Evolutionary conservation across 1,139 yeast species (phyloP), one percentile per base, ranked within the genome.

Genomic region (Entelexis sorbosivorans): DNA sequence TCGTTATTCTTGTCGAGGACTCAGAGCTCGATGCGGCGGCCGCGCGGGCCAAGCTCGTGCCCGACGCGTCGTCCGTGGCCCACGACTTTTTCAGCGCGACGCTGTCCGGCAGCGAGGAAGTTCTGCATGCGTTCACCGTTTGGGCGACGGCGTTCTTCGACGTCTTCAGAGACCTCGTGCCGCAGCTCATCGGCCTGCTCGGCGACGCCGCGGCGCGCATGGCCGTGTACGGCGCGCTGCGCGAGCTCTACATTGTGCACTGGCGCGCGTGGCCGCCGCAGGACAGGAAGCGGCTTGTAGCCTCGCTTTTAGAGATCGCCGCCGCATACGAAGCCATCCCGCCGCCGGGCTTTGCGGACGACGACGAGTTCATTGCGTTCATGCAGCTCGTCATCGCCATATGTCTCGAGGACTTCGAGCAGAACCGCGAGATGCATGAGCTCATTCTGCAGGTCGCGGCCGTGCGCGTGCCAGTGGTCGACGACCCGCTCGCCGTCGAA

Each of bases 401-500:
- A 2, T 43, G 56, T 29, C 33, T 38, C n/a, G 57, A 57, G 38
- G 52, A 57, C 38, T 39, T 53, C 24, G 29, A 29, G 9, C 44
- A 31, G 5, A 36, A 45, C 39, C 20, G 49, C 9, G 50, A 45
- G 14, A 52, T 66, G 28, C 55, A 66, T 31, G 56, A 60, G 10
- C 55, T 58, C n/a, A 65, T 85, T 13, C 57, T 82, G 26, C 71
- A 71, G 7, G 65, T 88, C 48, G 78, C 94, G 0, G 73, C 74
- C 50, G 73, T 82, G 0, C 80, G 82, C 0, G 60, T 67, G 5
- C 84, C 95, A 0, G 72, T 82, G 1, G 66, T 72, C 0, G 89
- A 86, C 28, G 96, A 89, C 63, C 68, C 68, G 16, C 69, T 84
- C 13, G 82, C 94, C 16, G 77, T 74, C 43, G 81, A 79, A 52